Evolutionary conservation across 2,329 filamentous ascomycete species (phyloP), one percentile per base, ranked within the genome.

Genomic region (Calonectria pteridis): DNA sequence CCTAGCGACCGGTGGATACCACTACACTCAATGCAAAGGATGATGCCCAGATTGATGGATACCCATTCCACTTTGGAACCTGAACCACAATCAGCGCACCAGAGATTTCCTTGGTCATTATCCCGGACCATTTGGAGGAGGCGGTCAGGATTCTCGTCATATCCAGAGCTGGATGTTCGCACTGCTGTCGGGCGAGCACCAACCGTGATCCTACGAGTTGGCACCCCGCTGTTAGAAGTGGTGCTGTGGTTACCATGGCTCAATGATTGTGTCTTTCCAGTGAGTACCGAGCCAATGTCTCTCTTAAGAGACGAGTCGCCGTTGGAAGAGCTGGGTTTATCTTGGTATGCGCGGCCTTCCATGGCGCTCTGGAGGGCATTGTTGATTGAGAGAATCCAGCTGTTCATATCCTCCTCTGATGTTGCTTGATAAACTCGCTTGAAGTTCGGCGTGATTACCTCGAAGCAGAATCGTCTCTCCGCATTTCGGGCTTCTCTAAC

Each of bases 391-490:
- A 91, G 89, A 79, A 99, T 99, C 97, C 97, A 99, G 78, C 92
- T 96, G 82, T 93, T 95, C 95, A 99, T 98, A 80, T 99, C 97
- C 49, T 99, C 97, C 84, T 98, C 97, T 0, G 96, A 98, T 1
- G 96, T 98, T 50, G 96, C 97, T 86, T 99, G 97, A 84, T 98
- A 99, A 20, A 98, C 96, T 69, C 97, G 93, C 80, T 97, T 98
- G 84, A 93, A 98, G 64, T 97, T 94, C 11, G 97, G 97, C 0
- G 97, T 99, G 73, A 99, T 98, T 66, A 99, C 95, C 85, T 99
- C 97, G 79, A 99, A 99, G 85, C 96, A 98, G 84, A 99, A 99
- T 6, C 97, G 92, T 31, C 97, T 91, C 80, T 99, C 97, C 1
- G 96, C 95, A 83, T 97, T 98, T 29, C 97, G 93, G 50, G 97